A percentile compares a stretch with the other conserved stretches of the same genome.
Conservation (phyloP, 371 early-diverging fungal species). For the Batkoa obscura region DNA sequence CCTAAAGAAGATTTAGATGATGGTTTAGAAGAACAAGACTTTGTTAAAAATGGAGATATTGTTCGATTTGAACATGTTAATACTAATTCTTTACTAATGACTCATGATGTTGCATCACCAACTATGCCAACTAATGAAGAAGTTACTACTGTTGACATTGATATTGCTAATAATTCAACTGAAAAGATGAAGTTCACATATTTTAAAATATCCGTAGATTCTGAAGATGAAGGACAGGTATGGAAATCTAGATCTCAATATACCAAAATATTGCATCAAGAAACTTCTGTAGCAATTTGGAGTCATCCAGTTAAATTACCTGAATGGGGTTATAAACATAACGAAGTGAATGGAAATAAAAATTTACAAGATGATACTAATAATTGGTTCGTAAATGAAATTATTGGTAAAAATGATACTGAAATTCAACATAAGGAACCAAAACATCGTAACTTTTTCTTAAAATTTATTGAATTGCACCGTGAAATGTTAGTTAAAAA, state of each 20-base stretch:
- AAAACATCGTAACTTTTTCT: constrained; percentile 19
- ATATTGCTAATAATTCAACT: constrained; percentile 12
- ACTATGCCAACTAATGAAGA: constrained; percentile 90
- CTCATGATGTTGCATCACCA: constrained; percentile 97
- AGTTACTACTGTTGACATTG: constrained; percentile 50
- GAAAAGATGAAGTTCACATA: constrained; percentile 37
- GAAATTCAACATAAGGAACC: neutral
- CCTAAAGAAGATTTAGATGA: constrained; percentile 22
- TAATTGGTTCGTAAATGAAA: constrained; percentile 53
- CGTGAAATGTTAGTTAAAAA: constrained; percentile 78
- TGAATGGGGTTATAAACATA: constrained; percentile 87
- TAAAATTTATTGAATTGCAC: constrained; percentile 86
- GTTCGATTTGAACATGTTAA: constrained; percentile 32
- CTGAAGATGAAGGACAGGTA: constrained; percentile 16
- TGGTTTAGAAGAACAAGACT: constrained; percentile 7
- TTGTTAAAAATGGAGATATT: constrained; percentile 22
- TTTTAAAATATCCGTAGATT: constrained; percentile 37
- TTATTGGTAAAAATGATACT: constrained; percentile 39
- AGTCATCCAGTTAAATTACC: constrained; percentile 61
- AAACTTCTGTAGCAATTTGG: constrained; percentile 64
- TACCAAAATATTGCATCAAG: constrained; percentile 49
- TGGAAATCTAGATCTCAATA: constrained; percentile 36
- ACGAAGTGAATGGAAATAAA: constrained; percentile 93
- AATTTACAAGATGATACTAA: constrained; percentile 47
- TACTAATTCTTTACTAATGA: constrained; percentile 45